A percentile compares a stretch with the other conserved stretches of the same genome.
These are phyloP conservation scores for Solanum piurae DNA, from an alignment of 257 asterid genomes.

Conservation along the genomic window DNA sequence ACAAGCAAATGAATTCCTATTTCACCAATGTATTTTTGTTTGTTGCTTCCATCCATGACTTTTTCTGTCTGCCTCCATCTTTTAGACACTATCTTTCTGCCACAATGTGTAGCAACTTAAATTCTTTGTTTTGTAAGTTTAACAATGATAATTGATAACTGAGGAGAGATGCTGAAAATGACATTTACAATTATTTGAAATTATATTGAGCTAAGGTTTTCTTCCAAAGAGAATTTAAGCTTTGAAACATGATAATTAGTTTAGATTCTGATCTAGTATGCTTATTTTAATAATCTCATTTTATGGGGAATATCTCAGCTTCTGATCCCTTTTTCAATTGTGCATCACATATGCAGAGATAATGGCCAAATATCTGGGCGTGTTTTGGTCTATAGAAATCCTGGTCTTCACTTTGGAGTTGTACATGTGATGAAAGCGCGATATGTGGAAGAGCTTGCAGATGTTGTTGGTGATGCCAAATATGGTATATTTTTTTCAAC, in stretches of 20 bases:
- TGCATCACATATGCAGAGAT: constrained; percentile 30
- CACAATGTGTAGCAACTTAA: background rate
- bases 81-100: background rate
- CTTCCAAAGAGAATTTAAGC: background rate
- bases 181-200: background rate
- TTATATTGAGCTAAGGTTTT: background rate
- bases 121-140: background rate
- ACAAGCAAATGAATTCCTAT: background rate
- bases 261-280: background rate
- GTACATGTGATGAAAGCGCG: constrained; percentile 57
- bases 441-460: constrained; percentile 50
- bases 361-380: constrained; percentile 70
- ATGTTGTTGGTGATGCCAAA: constrained; percentile 64
- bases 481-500: constrained; percentile 78
- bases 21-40: background rate
- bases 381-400: constrained; percentile 76
- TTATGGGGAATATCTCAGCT: background rate
- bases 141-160: background rate
- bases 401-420: constrained; percentile 84
- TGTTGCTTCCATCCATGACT: background rate
- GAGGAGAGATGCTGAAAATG: background rate
- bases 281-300: background rate
- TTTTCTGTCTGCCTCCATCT: background rate
- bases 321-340: background rate
- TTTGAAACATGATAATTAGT: background rate